phyloP scores from a whole-genome alignment of 495 filamentous ascomycete species.

The Penicillium mononematosum region DNA sequence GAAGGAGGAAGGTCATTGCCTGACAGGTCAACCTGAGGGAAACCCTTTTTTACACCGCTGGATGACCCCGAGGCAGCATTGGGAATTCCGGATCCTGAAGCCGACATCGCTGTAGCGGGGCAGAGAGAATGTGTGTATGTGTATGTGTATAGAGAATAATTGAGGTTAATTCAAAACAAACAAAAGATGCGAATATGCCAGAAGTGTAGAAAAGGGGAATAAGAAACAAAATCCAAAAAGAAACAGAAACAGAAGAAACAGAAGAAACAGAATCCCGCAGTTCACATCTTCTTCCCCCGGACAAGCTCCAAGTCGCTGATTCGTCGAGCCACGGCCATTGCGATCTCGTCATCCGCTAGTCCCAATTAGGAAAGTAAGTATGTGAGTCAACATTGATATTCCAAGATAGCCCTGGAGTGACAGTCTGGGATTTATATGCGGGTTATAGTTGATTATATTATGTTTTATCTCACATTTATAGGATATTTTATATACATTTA shows the following conservation, averaged over 20 bases:
- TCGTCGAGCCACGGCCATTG: conserved; percentile 19
- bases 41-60: conserved; percentile 60
- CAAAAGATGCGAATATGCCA: conserved; percentile 8
- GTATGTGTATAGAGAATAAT: background rate
- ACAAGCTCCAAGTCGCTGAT: conserved; percentile 24
- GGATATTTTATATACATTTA: background rate
- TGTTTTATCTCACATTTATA: too few species aligned
- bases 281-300: conserved; percentile 15
- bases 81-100: conserved; percentile 39
- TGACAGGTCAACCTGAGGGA: conserved; percentile 75
- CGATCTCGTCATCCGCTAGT: conserved; percentile 37
- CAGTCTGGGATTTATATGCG: too few species aligned
- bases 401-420: too few species aligned
- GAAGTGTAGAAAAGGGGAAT: conserved; percentile 2
- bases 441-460: too few species aligned
- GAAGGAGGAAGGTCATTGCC: conserved; percentile 92
- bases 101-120: conserved; percentile 50
- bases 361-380: conserved; percentile 4
- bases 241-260: background rate
- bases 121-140: conserved; percentile 9
- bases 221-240: conserved; percentile 14
- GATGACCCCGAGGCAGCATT: conserved; percentile 26
- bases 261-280: background rate
- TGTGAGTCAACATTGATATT: background rate
- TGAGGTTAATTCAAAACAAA: background rate